Evolutionary conservation across 2,329 filamentous ascomycete species (phyloP), one percentile per base, ranked within the genome.

Genomic region (Fusarium domesticum): DNA sequence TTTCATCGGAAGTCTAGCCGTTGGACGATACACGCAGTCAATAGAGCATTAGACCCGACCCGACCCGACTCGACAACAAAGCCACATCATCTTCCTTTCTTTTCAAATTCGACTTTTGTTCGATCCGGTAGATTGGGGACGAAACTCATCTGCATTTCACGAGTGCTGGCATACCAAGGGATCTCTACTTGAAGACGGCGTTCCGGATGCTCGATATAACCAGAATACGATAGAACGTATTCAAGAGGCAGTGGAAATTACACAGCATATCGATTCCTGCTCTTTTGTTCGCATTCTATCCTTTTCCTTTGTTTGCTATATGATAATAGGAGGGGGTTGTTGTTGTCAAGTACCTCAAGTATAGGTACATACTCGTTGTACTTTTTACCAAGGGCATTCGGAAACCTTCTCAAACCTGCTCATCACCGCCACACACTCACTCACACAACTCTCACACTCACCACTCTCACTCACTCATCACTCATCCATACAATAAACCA

Each of bases 1-100:
- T 2, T 96, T 97, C 61, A 63, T 95, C n/a, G 92, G 92, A 18
- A 93, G 93, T 64, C 69, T 97, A 34, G 78, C 81, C 0, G 77
- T 93, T 48, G 89, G 90, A 20, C 80, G 90, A 52, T 93, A 83
- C 58, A 72, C 72, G 19, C 62, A 71, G 35, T 54, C 69, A 17
- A 66, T 69, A 12, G 78, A 79, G 42, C 78, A 83, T 39, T 65
- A 52, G 39, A 45, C 14, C 14, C n/a, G n/a, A n/a, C n/a, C n/a
- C n/a, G n/a, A n/a, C n/a, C n/a, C n/a, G n/a, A n/a, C n/a, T n/a
- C n/a, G n/a, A n/a, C n/a, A n/a, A n/a, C n/a, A n/a, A n/a, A n/a
- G n/a, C n/a, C n/a, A n/a, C n/a, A n/a, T n/a, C n/a, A n/a, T n/a
- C 20, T 25, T 17, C 34, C 5, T 25, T 20, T 17, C 40, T 19